Base-by-base conservation (phyloP, 768 basidiomycete genomes). In the Suillus clintonianus region DNA sequence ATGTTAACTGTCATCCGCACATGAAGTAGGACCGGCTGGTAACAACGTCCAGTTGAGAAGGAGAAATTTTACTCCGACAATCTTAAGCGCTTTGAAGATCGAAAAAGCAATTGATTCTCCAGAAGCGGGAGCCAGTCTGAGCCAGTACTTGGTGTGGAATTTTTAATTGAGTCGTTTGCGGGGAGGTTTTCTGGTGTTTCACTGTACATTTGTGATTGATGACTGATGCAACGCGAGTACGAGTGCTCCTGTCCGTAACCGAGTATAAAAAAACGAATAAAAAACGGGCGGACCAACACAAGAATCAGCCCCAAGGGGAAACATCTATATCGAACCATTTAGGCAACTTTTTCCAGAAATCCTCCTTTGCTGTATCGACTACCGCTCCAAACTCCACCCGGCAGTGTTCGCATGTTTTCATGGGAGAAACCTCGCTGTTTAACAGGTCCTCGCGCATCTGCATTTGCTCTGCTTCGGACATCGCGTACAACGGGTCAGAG, bases 401-500 rank as follows among this genome's bases (percentile, higher is more conserved):
- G 69, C 90, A 91, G 58, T 74, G 77, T 70, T 90, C 89, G 71
- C 90, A 91, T 8, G 88, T 84, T 7, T 85, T 81, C 66, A 84
- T 78, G n/a, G 80, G 68, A 5, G 81, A 69, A 42, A 76, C 77
- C 62, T 78, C 76, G 60, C 82, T 79, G 14, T 78, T 82, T 3
- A 80, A 73, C 22, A 63, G 27, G 65, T 83, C 82, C 64, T 83
- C 83, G 47, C 84, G 79, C 5, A 83, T 82, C 68, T 88, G 88
- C 87, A 91, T 89, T 50, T 85, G 70, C 65, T 88, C 82, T 55
- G 87, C 83, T 65, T 89, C 86, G 71, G 85, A 78, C 67, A 91
- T 89, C 8, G 89, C 86, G 67, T 88, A 89, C 34, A 92, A 76
- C 1, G 89, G 89, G 65, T 92, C 90, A 5, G 85, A 86, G 67